Percentiles rank a stretch among this genome's conserved stretches.
Evolutionary conservation across 805 yeast species (phyloP).

Genomic region (Diddensiella santjacobensis): DNA sequence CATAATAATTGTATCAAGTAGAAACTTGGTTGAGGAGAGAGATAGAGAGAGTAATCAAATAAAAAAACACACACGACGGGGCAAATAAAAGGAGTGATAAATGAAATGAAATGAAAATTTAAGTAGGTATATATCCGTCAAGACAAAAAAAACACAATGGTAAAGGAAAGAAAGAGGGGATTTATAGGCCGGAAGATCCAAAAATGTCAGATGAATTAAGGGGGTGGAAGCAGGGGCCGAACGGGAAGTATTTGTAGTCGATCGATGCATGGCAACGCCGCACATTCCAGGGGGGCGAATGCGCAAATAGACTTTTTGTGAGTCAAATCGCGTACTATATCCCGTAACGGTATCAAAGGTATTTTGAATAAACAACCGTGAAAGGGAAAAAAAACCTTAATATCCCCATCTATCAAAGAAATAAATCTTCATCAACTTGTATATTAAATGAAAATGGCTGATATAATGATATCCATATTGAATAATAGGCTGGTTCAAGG

Average conservation of each 20-base stretch:
- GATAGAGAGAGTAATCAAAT: not conserved
- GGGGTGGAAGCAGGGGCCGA: not conserved
- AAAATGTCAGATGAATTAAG: not conserved
- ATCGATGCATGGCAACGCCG: not conserved
- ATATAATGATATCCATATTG: not conserved
- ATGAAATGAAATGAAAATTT: too few species aligned
- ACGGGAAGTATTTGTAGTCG: not conserved
- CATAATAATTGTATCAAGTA: constrained; percentile 8
- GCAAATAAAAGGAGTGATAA: not conserved
- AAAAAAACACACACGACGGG: not conserved
- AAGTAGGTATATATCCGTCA: too few species aligned
- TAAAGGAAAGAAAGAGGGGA: not conserved
- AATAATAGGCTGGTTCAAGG: not conserved
- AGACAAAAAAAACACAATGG: not conserved
- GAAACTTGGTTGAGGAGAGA: not conserved
- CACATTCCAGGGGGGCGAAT: not conserved
- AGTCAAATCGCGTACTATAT: not conserved
- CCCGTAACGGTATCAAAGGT: too few species aligned
- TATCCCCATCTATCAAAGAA: too few species aligned
- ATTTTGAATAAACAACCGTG: too few species aligned
- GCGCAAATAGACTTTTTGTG: not conserved
- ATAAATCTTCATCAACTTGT: not conserved
- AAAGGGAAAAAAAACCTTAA: not conserved
- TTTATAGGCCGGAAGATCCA: not conserved
- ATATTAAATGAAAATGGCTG: not conserved